phyloP scores from a whole-genome alignment of 495 filamentous ascomycete species.

The Hypomontagnella submonticulosa region DNA sequence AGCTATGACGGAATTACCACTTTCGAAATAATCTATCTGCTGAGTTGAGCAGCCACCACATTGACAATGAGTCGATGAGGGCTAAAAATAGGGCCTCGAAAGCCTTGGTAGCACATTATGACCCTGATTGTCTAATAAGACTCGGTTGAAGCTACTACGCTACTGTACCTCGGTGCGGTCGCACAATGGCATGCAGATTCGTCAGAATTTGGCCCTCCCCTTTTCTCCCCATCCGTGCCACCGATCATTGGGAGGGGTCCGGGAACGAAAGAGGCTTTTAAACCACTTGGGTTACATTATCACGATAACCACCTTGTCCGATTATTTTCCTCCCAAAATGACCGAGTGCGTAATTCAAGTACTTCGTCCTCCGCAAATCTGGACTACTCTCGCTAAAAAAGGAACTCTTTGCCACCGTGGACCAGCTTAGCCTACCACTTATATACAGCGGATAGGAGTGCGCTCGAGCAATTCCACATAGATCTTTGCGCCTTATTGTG shows the following conservation, averaged over 20 bases:
- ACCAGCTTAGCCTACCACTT: too few species aligned
- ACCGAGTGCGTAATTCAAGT: constrained; percentile 21
- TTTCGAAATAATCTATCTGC: constrained; percentile 8
- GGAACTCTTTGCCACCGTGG: constrained; percentile 1
- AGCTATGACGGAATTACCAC: constrained; percentile 20
- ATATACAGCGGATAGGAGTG: too few species aligned
- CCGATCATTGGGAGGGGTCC: constrained; percentile 21
- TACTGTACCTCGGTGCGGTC: constrained; percentile 17
- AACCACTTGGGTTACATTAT: constrained; percentile 35
- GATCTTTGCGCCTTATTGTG: too few species aligned
- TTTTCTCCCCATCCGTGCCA: constrained; percentile 38
- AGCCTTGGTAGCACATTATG: constrained; percentile 28
- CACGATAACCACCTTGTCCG: constrained; percentile 34
- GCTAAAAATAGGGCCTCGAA: constrained; percentile 37
- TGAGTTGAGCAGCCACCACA: constrained; percentile 5
- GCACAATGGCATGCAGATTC: constrained; percentile 37
- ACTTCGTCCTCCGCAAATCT: background rate
- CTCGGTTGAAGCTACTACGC: constrained; percentile 6
- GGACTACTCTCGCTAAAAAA: constrained; percentile 18
- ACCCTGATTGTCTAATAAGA: constrained; percentile 12
- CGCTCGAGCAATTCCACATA: too few species aligned
- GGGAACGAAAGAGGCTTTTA: constrained; percentile 16
- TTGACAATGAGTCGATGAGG: constrained; percentile 19
- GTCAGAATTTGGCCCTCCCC: constrained; percentile 36
- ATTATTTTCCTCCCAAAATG: constrained; percentile 42